Conservation (phyloP, 352 stramenopile species). For the Thraustotheca clavata region DNA sequence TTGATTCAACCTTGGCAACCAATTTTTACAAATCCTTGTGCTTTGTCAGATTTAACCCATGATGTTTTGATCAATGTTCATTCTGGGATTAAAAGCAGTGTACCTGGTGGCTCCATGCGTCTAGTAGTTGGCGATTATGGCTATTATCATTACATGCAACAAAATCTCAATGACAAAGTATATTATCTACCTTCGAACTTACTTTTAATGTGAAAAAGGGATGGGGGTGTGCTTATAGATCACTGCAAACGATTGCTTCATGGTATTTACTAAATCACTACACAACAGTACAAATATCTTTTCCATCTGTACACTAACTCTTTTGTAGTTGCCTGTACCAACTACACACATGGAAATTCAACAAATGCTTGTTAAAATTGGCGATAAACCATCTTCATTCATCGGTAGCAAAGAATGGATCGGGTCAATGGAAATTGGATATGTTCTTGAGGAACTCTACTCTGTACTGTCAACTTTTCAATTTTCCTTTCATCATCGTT, state of each 20-base stretch:
- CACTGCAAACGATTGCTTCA: slow-evolving; percentile 75
- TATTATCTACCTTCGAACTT: background rate
- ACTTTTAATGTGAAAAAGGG: slow-evolving; percentile 24
- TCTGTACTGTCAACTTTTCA: slow-evolving; percentile 27
- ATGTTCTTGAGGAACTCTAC: slow-evolving; percentile 66
- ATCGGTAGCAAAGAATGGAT: slow-evolving; percentile 73
- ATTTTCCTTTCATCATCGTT: background rate
- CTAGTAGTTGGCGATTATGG: slow-evolving; percentile 68
- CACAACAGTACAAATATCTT: slow-evolving; percentile 22
- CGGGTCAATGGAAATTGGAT: slow-evolving; percentile 76
- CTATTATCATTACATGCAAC: slow-evolving; percentile 84
- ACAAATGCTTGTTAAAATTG: slow-evolving; percentile 60
- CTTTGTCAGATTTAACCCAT: background rate
- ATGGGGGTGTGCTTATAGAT: slow-evolving; percentile 84
- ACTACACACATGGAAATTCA: slow-evolving; percentile 74
- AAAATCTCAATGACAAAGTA: slow-evolving; percentile 64
- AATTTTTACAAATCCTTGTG: background rate
- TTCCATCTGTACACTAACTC: background rate
- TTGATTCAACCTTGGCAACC: background rate
- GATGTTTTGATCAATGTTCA: slow-evolving; percentile 66
- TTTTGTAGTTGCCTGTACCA: slow-evolving; percentile 26
- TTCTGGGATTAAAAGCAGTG: slow-evolving; percentile 41
- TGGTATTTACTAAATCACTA: slow-evolving; percentile 71
- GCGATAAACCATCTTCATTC: slow-evolving; percentile 67
- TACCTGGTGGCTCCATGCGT: slow-evolving; percentile 30